phyloP scores from a whole-genome alignment of 768 basidiomycete species.

The Termitomyces sp. region DNA sequence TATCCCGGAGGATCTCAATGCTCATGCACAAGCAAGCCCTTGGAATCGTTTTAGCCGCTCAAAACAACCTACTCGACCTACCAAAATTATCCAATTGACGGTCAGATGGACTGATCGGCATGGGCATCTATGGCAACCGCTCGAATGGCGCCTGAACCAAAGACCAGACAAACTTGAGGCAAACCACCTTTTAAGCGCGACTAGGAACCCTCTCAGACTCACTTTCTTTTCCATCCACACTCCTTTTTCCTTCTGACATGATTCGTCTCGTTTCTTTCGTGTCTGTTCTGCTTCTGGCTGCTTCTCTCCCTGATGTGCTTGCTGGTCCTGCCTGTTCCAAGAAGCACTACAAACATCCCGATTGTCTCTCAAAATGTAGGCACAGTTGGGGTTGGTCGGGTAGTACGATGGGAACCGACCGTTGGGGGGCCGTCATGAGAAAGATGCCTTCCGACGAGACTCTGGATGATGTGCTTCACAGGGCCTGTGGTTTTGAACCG shows the following conservation, averaged over 20 bases:
- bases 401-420: conserved; percentile 49
- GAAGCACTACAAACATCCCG: conserved; percentile 31
- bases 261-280: conserved; percentile 33
- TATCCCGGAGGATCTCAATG: neutral
- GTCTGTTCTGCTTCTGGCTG: conserved; percentile 32
- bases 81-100: neutral
- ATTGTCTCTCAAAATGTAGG: conserved; percentile 40
- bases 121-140: conserved; percentile 22
- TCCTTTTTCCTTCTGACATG: conserved; percentile 32
- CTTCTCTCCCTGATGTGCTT: conserved; percentile 35
- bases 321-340: conserved; percentile 48
- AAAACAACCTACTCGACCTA: neutral
- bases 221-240: conserved; percentile 24
- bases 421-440: conserved; percentile 53
- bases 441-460: conserved; percentile 30
- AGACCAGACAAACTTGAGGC: conserved; percentile 8
- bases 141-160: conserved; percentile 9
- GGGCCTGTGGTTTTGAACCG: conserved; percentile 39
- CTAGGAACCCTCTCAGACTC: neutral
- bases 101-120: conserved; percentile 17
- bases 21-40: neutral
- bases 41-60: neutral
- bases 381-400: conserved; percentile 48
- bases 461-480: conserved; percentile 35
- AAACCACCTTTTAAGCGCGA: conserved; percentile 9